These are phyloP conservation scores for Xylaria sp. DNA, from an alignment of 2,329 filamentous ascomycete genomes.

Conservation along the genomic window DNA sequence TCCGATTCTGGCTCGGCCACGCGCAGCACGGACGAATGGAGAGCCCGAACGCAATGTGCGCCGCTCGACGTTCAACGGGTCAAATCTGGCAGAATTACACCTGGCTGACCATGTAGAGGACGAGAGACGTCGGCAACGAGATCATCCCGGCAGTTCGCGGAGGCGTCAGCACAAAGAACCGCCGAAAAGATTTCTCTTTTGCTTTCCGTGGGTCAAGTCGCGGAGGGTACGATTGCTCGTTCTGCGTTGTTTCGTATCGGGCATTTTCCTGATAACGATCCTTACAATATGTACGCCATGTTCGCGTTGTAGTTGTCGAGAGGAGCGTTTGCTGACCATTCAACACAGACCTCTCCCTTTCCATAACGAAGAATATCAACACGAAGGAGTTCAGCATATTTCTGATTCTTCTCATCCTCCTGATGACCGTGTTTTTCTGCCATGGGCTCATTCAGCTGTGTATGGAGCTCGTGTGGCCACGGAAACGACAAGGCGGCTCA, in stretches of 20 bases:
- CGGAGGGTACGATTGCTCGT: conserved; percentile 64
- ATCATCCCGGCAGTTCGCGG: conserved; percentile 33
- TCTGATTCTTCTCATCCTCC: conserved; percentile 79
- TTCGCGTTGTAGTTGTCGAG: neutral
- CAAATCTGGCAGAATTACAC: conserved; percentile 61
- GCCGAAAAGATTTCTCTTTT: conserved; percentile 61
- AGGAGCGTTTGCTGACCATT: conserved; percentile 4
- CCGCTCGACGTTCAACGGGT: conserved; percentile 50
- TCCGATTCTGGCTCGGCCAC: conserved; percentile 40
- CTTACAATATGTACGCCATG: conserved; percentile 71
- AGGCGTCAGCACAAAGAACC: conserved; percentile 37
- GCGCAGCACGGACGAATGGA: conserved; percentile 37
- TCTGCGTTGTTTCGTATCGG: conserved; percentile 71
- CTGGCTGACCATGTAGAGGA: conserved; percentile 57
- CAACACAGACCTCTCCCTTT: conserved; percentile 74
- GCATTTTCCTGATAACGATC: conserved; percentile 66
- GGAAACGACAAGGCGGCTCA: conserved; percentile 28
- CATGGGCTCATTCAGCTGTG: conserved; percentile 80
- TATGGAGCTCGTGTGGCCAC: conserved; percentile 68
- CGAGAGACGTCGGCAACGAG: conserved; percentile 50
- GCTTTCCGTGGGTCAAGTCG: conserved; percentile 66
- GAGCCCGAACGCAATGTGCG: conserved; percentile 29
- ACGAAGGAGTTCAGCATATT: conserved; percentile 81
- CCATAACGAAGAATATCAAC: conserved; percentile 70
- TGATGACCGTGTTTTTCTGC: conserved; percentile 81